Percentiles rank a stretch among this genome's conserved stretches.
phyloP scores from a whole-genome alignment of 208 protist species.

The Balamuthia mandrillaris region DNA sequence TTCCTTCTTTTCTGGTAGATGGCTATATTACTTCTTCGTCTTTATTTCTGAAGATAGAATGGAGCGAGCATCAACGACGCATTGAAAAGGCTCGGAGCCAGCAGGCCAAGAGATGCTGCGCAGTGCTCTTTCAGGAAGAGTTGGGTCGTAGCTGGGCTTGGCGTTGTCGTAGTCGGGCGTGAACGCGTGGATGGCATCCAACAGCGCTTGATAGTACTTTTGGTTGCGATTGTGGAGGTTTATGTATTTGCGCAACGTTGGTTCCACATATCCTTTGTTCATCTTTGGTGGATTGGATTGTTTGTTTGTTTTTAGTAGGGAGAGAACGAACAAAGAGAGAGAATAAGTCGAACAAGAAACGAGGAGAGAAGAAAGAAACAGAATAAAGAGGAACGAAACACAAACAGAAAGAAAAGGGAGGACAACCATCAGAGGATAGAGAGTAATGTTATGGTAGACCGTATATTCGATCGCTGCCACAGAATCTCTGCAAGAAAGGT shows the following conservation, averaged over 20 bases:
- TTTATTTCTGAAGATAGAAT: slow-evolving; percentile 8
- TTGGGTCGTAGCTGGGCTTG: not conserved
- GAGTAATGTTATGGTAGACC: slow-evolving; percentile 26
- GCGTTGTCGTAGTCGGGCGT: not conserved
- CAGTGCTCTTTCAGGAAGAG: not conserved
- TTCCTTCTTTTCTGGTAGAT: not conserved
- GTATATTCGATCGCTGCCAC: slow-evolving; percentile 33
- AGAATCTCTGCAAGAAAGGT: slow-evolving; percentile 7
- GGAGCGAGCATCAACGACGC: not conserved
- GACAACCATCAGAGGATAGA: slow-evolving; percentile 34
- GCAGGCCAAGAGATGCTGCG: slow-evolving; percentile 27
- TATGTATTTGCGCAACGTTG: not conserved
- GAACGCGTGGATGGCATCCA: not conserved
- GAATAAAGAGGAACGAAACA: too few species aligned
- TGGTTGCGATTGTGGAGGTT: not conserved
- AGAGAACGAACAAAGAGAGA: too few species aligned
- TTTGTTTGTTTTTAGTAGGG: not conserved
- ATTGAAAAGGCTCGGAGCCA: slow-evolving; percentile 24
- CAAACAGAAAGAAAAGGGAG: too few species aligned
- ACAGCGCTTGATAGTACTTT: not conserved
- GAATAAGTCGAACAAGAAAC: not conserved
- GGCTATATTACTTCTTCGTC: not conserved
- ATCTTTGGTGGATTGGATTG: not conserved
- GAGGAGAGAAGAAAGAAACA: not conserved
- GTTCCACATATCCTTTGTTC: slow-evolving; percentile 5